Conservation (phyloP, 176 grass and related monocot genomes). For the Neostapfia colusana region DNA sequence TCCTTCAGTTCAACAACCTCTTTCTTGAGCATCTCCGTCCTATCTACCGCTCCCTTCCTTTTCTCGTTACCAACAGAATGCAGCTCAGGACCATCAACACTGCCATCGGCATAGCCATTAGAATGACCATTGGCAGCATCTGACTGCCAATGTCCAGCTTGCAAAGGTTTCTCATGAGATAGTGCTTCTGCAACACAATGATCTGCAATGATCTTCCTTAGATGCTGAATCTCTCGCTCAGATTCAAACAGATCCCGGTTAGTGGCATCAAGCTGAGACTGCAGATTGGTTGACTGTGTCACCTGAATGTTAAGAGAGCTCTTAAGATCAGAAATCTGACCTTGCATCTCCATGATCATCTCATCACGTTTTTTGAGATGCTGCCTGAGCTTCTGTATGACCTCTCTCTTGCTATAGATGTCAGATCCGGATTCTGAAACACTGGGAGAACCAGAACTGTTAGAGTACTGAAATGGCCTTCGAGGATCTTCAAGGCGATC, state of each 20-base stretch:
- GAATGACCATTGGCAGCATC: slow-evolving; percentile 50
- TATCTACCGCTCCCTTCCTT: slow-evolving; percentile 55
- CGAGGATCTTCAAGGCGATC: slow-evolving; percentile 80
- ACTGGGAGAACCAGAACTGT: slow-evolving; percentile 77
- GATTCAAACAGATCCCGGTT: slow-evolving; percentile 80
- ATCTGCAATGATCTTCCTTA: slow-evolving; percentile 80
- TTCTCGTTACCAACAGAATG: slow-evolving; percentile 54
- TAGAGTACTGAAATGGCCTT: slow-evolving; percentile 81
- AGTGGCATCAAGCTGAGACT: slow-evolving; percentile 73
- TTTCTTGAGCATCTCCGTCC: slow-evolving; percentile 69
- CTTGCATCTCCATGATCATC: slow-evolving; percentile 95
- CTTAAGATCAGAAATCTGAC: slow-evolving; percentile 78
- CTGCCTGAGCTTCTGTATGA: slow-evolving; percentile 86
- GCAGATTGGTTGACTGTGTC: slow-evolving; percentile 58
- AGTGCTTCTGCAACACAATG: slow-evolving; percentile 56
- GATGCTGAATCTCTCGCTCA: slow-evolving; percentile 66
- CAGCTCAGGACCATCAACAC: slow-evolving; percentile 46
- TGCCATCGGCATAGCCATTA: slow-evolving; percentile 61
- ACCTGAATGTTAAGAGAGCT: slow-evolving; percentile 77
- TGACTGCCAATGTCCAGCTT: slow-evolving; percentile 50
- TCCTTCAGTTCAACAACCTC: slow-evolving; percentile 74
- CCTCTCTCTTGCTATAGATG: slow-evolving; percentile 87
- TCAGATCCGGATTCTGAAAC: slow-evolving; percentile 93
- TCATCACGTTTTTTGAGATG: slow-evolving; percentile 89
- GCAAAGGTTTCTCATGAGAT: slow-evolving; percentile 47